Evolutionary conservation across 805 yeast genomes (phyloP).

Genomic region (Starmerella lactis-condensi): DNA sequence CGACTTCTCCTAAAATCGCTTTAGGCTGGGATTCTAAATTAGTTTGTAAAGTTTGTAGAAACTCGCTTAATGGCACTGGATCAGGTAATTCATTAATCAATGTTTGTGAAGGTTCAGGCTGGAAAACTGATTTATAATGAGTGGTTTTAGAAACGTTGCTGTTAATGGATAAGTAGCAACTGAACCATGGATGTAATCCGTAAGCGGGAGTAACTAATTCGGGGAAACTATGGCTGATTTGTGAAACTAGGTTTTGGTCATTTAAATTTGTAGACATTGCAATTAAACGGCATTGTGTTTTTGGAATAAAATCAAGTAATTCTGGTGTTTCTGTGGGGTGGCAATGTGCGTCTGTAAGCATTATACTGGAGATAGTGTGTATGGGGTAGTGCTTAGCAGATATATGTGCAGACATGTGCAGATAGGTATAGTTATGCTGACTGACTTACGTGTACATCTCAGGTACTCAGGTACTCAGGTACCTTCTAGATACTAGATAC

Average conservation of each 20-base stretch:
- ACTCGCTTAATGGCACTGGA: conserved; percentile 32
- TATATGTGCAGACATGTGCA: not conserved
- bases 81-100: conserved; percentile 30
- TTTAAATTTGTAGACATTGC: conserved; percentile 24
- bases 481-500: not conserved
- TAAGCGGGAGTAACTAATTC: conserved; percentile 23
- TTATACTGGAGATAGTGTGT: conserved; percentile 1
- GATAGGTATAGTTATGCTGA: not conserved
- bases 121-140: conserved; percentile 43
- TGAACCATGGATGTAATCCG: conserved; percentile 84
- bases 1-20: conserved; percentile 74
- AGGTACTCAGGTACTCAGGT: not conserved
- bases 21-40: conserved; percentile 21
- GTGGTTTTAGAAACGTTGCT: conserved; percentile 11
- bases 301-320: conserved; percentile 11
- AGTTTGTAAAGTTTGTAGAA: conserved; percentile 22
- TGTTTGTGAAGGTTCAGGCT: conserved; percentile 24
- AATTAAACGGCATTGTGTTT: conserved; percentile 15
- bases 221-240: conserved; percentile 16
- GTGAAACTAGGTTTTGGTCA: conserved; percentile 22
- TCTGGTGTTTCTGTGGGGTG: conserved; percentile 24
- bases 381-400: not conserved
- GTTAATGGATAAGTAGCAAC: conserved; percentile 40
- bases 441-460: not conserved
- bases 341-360: conserved; percentile 25